These are phyloP conservation scores for Coniochaeta ligniaria DNA, from an alignment of 2,329 filamentous ascomycete species.

Conservation along the genomic window DNA sequence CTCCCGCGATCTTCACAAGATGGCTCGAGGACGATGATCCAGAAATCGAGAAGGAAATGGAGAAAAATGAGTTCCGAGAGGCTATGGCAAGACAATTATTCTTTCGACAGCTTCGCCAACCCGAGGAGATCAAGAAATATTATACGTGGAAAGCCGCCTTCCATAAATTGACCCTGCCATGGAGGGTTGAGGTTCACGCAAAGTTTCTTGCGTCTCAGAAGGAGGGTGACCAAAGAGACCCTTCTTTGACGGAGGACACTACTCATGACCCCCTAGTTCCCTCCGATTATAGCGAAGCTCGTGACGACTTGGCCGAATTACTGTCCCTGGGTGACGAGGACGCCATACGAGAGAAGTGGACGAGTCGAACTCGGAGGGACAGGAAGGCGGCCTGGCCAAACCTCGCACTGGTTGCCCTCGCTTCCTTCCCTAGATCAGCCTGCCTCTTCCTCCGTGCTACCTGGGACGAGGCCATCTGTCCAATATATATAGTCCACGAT, in stretches of 20 bases:
- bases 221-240: background rate
- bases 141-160: background rate
- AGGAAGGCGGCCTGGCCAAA: constrained; percentile 7
- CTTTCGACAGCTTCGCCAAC: background rate
- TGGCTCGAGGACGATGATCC: background rate
- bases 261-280: background rate
- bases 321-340: background rate
- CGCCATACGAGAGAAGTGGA: constrained; percentile 9
- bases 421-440: constrained; percentile 9
- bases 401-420: constrained; percentile 9
- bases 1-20: background rate
- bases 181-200: background rate
- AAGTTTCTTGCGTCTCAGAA: background rate
- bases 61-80: background rate
- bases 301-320: background rate
- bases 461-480: constrained; percentile 5
- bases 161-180: background rate
- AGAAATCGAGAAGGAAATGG: background rate
- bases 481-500: constrained; percentile 13
- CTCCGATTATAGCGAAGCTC: background rate
- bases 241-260: background rate
- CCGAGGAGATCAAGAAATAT: background rate
- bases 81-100: background rate
- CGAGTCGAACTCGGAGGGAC: background rate
- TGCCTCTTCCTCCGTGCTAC: constrained; percentile 13